phyloP scores from a whole-genome alignment of 1,139 yeast genomes.

The Yamadazyma blattariae region DNA sequence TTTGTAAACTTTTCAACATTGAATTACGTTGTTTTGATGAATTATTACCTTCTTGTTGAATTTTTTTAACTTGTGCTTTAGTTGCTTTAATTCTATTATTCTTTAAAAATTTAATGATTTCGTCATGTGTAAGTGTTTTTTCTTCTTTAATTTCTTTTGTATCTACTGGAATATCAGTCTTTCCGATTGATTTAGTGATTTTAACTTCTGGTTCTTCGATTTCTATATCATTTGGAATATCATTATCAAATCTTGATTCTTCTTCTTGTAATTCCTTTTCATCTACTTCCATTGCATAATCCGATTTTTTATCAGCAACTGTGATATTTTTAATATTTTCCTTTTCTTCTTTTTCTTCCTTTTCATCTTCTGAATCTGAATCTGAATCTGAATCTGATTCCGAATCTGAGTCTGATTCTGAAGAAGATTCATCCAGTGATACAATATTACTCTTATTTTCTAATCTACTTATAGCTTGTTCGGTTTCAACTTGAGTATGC shows the following conservation, averaged over 20 bases:
- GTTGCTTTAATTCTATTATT: neutral
- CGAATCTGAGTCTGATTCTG: neutral
- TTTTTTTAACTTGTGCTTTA: too few species aligned
- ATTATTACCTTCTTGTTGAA: too few species aligned
- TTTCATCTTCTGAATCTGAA: neutral
- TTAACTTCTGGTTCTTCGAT: neutral
- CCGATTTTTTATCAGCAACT: neutral
- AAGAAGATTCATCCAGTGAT: constrained; percentile 3
- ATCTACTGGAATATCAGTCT: neutral
- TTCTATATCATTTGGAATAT: neutral
- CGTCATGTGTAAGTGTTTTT: constrained; percentile 10
- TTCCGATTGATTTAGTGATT: neutral
- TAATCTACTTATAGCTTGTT: constrained; percentile 14
- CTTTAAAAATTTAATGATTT: constrained; percentile 6
- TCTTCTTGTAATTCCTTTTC: neutral
- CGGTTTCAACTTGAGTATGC: constrained; percentile 21
- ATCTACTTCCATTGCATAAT: neutral
- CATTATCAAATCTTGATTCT: neutral
- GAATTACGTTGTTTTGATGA: constrained; percentile 1
- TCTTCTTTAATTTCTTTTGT: neutral
- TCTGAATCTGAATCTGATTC: constrained; percentile 1
- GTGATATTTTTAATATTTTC: neutral
- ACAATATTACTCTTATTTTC: constrained; percentile 2
- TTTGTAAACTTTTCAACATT: constrained; percentile 10
- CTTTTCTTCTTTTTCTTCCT: neutral